Base-by-base conservation (phyloP, 2,329 filamentous ascomycete species). In the Eutypella sp. region DNA sequence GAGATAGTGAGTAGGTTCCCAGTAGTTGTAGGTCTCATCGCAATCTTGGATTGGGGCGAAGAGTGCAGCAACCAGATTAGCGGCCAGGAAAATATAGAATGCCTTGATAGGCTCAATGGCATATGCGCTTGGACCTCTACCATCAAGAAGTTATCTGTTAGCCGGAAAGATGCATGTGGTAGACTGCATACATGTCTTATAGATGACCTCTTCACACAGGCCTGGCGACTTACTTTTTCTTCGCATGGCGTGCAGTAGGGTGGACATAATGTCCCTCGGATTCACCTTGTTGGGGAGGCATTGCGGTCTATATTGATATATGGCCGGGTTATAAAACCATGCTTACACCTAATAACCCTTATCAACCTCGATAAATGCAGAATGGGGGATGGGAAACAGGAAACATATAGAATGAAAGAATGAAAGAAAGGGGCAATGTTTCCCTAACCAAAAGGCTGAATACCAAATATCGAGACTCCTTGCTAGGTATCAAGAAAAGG, bases 1-100 rank as follows among this genome's bases (percentile, higher is more conserved):
- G 23, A 99, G 78, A 67, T 96, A 99, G 67, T 99, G 93, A 0
- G 91, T 83, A 0, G 93, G 92, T 60, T 99, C 93, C 90, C 92
- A 99, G 73, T 96, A 99, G 66, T 99, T 99, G 78, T 95, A 99
- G 10, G 92, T 92, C 72, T 99, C 93, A 59, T 99, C 93, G 64
- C 93, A 99, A 67, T 99, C 93, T 65, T 96, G 91, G 54, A 99
- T 96, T 0, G 93, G 93, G 2, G 90, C 84, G 64, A 85, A 92
- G 25, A 86, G 60, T 10, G 92, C 93, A 6, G 92, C 87, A 19
- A 92, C 58, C 16, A 86, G 54, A 61, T 89, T 89, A 53, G 86
- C 84, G 24, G 74, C 71, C 39, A 95, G 72, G 64, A 95, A 93
- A 52, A 89, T 67, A 61, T 87, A 93, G 64, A 96, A 95, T 11